phyloP scores from a whole-genome alignment of 2,329 filamentous ascomycete species.

The Colletotrichum costaricense region DNA sequence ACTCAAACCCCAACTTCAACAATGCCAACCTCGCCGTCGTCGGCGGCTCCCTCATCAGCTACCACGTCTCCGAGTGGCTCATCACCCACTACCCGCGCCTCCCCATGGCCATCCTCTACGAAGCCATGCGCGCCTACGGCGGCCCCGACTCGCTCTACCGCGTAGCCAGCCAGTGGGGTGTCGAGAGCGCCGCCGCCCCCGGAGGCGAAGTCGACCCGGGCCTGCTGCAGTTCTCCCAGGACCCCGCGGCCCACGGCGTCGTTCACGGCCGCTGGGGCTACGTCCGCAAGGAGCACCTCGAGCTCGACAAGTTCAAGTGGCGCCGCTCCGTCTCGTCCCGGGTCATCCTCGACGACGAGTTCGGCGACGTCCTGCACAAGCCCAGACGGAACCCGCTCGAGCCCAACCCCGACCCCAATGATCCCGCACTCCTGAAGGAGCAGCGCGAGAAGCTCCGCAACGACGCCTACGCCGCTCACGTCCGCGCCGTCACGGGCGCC shows the following conservation, averaged over 20 bases:
- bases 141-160: constrained; percentile 79
- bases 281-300: constrained; percentile 61
- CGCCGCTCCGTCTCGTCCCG: constrained; percentile 80
- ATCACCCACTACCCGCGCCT: constrained; percentile 91
- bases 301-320: constrained; percentile 62
- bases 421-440: constrained; percentile 38
- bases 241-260: constrained; percentile 53
- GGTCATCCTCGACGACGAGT: constrained; percentile 85
- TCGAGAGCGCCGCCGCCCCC: constrained; percentile 87
- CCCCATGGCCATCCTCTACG: constrained; percentile 87
- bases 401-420: constrained; percentile 3
- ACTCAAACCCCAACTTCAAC: constrained; percentile 84
- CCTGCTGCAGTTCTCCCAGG: constrained; percentile 80
- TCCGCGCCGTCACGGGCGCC: constrained; percentile 85
- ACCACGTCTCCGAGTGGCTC: constrained; percentile 90
- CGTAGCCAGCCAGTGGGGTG: constrained; percentile 88
- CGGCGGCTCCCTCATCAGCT: constrained; percentile 85
- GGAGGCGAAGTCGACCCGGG: constrained; percentile 94
- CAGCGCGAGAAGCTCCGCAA: constrained; percentile 78
- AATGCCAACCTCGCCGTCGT: constrained; percentile 86
- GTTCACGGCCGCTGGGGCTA: constrained; percentile 62
- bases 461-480: constrained; percentile 78
- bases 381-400: constrained; percentile 38
- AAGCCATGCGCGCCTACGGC: constrained; percentile 85
- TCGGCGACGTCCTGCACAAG: constrained; percentile 71